These are phyloP conservation scores for Condylostoma magnum DNA, from an alignment of 169 alveolate species.

Conservation along the genomic window DNA sequence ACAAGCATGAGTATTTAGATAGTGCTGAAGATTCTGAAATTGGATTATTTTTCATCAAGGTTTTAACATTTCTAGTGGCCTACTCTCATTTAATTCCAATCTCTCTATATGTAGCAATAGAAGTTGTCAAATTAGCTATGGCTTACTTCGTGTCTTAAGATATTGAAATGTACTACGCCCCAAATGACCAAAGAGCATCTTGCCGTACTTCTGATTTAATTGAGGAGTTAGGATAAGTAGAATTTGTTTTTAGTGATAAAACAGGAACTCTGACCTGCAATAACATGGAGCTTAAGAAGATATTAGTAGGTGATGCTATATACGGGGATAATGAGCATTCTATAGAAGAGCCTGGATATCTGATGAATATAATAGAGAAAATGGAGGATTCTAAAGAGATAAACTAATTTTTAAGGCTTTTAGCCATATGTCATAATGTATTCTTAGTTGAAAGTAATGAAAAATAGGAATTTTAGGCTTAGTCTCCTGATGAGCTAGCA, in stretches of 20 bases:
- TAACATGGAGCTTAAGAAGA: constrained; percentile 63
- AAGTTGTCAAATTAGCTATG: constrained; percentile 9
- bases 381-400: neutral
- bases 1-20: neutral
- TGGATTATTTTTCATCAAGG: neutral
- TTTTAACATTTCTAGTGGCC: constrained; percentile 24
- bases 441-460: constrained; percentile 25
- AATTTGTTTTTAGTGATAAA: constrained; percentile 66
- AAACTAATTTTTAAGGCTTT: neutral
- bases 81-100: constrained; percentile 85
- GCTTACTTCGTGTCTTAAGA: neutral
- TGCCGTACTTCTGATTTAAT: constrained; percentile 41
- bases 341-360: neutral
- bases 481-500: constrained; percentile 63
- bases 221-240: constrained; percentile 59
- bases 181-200: constrained; percentile 14
- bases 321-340: constrained; percentile 51
- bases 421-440: constrained; percentile 11
- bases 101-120: constrained; percentile 23
- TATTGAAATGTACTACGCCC: constrained; percentile 15
- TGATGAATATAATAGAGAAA: neutral
- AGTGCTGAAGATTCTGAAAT: neutral
- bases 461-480: neutral
- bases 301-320: constrained; percentile 50
- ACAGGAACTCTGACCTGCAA: constrained; percentile 80